A percentile compares a stretch with the other conserved stretches of the same genome.
These are phyloP conservation scores for Geotrichum histeridarum DNA, from an alignment of 1,139 yeast genomes.

Conservation along the genomic window DNA sequence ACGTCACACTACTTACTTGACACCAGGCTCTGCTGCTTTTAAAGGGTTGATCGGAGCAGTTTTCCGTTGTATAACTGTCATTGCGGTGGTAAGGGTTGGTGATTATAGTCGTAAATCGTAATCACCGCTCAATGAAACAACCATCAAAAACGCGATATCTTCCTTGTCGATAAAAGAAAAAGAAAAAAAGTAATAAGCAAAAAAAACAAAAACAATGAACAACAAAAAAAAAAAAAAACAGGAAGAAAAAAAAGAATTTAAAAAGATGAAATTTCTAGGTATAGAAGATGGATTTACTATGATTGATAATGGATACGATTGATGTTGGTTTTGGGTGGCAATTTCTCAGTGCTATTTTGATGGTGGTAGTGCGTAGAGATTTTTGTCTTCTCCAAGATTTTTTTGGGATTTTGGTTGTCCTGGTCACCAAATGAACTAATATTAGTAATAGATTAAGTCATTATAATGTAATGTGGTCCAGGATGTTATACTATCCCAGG, in stretches of 20 bases:
- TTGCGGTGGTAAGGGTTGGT: slow-evolving; percentile 20
- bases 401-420: not conserved
- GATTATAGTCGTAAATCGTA: too few relatives aligned
- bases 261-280: not conserved
- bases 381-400: not conserved
- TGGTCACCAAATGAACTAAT: not conserved
- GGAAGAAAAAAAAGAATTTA: not conserved
- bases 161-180: not conserved
- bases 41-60: slow-evolving; percentile 32
- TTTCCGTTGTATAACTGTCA: slow-evolving; percentile 40
- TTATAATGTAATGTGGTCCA: not conserved
- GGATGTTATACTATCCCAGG: too few relatives aligned
- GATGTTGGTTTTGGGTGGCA: not conserved
- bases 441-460: not conserved
- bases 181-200: too few relatives aligned
- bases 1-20: slow-evolving; percentile 30
- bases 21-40: slow-evolving; percentile 38
- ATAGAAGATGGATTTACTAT: too few relatives aligned
- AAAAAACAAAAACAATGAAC: too few relatives aligned
- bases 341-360: not conserved
- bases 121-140: too few relatives aligned
- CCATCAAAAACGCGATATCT: too few relatives aligned
- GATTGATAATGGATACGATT: too few relatives aligned
- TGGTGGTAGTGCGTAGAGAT: not conserved
- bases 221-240: too few relatives aligned